phyloP scores from a whole-genome alignment of 2,329 filamentous ascomycete species.

The Gyromitra esculenta region DNA sequence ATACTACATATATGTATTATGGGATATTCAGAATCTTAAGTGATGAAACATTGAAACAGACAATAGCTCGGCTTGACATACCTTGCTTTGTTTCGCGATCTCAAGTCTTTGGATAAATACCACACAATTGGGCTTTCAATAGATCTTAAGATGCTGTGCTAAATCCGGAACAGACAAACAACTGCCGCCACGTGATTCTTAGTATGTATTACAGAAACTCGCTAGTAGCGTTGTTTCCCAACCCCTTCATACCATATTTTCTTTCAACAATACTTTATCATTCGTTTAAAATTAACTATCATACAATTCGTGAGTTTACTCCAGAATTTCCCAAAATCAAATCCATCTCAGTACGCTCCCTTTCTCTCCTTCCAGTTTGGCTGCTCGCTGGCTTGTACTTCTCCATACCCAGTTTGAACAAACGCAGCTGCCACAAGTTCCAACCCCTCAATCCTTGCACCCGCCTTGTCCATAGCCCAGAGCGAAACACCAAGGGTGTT shows the following conservation, averaged over 20 bases:
- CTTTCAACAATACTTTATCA: not conserved
- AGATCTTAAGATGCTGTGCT: no score
- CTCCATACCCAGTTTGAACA: conserved; percentile 65
- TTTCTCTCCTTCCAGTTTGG: conserved; percentile 64
- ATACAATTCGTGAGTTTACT: not conserved
- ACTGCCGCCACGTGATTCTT: not conserved
- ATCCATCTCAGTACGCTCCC: conserved; percentile 64
- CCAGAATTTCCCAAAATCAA: not conserved
- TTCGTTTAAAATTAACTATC: not conserved
- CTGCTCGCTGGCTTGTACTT: conserved; percentile 64
- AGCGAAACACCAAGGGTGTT: conserved; percentile 76
- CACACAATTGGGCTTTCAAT: no score
- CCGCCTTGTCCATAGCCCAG: conserved; percentile 71
- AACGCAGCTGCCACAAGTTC: conserved; percentile 65
- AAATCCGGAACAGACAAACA: no score
- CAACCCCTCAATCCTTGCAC: conserved; percentile 68
- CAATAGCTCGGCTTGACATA: not conserved
- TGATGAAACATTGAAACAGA: no score
- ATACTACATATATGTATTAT: no score
- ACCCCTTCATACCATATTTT: not conserved
- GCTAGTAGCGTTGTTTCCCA: not conserved
- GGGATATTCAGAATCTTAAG: no score
- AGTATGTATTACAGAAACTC: not conserved
- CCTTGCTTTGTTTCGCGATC: not conserved
- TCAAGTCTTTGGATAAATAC: not conserved